Base-by-base conservation (phyloP, 306 rosid species). In the Cucumis cinereus region DNA sequence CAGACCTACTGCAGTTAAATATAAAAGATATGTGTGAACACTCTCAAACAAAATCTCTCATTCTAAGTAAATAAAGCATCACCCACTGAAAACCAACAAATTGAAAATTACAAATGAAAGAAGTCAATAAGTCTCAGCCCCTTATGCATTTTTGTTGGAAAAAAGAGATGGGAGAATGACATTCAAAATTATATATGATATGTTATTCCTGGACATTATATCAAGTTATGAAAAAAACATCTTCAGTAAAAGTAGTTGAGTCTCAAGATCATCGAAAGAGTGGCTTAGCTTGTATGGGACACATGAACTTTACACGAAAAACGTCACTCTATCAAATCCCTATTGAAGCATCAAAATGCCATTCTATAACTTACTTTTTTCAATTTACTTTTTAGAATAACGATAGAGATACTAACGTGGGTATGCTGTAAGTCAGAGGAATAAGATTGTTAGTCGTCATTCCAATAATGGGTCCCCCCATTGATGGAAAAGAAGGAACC, bases 361-460 rank as follows among this genome's bases (percentile, higher is more conserved):
- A 50, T 52, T 52, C 43, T 12, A 71, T 49, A 52, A 50, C 28
- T 9, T 11, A 30, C 36, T 26, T 70, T 16, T 52, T 72, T 72
- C n/a, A 49, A 30, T 7, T 16, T 47, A 17, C 33, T 24, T 20
- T 35, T 5, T 24, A 71, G 24, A 75, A 36, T 33, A 35, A 79
- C 58, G 67, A 58, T 36, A 23, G 54, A 59, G 22, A 75, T 57
- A 75, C 91, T 89, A 82, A 94, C 99, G 88, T 92, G 30, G 99
- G 97, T 35, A 86, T 81, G 24, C 74, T 89, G 89, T 94, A 92
- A 62, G 96, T 91, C 79, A 94, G 87, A 24, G 97, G 99, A 83
- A 90, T 88, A 63, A 94, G 89, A 50, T 84, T 79, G 79, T 85
- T 84, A 68, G 86, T 77, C 7, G 96, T 77, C 73, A 90, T 58